Base-by-base conservation (phyloP, 1,139 yeast genomes). In the Candida mesenterica region DNA sequence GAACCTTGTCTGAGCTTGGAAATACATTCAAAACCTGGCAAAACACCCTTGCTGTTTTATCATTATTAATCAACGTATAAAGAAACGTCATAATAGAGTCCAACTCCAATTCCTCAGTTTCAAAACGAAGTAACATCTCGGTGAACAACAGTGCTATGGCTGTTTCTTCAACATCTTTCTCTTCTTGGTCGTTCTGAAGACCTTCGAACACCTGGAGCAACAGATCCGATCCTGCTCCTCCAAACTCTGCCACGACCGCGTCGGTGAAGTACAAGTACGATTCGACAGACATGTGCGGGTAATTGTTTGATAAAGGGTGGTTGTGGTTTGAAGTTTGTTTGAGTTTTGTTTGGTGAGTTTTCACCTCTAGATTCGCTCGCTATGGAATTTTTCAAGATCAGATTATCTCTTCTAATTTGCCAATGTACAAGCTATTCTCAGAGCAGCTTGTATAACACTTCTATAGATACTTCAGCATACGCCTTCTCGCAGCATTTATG, bases 11-110 rank as follows among this genome's bases (percentile, higher is more conserved):
- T 8, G 60, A 45, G 9, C 59, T 45, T 3, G 76, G 75, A 35
- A 72, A 71, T 3, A 72, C 66, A 44, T 71, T 70, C 23, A 72
- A 53, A 1, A 74, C 62, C 35, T 70, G 65, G 38, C 78, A 65
- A 41, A 76, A 75, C 3, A 61, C 49, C 17, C 57, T 51, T 5
- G 75, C 75, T 3, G 52, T 42, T 5, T 46, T 49, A 37, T 68
- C 73, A 24, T 57, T 59, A 32, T 51, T 60, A 24, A 69, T 60
- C 16, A 62, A 55, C 7, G 51, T 34, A 15, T 53, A 45, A 18
- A 69, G 49, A 35, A 69, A 67, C 15, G 49, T 49, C 1, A 55
- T 42, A 3, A 65, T 41, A 3, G 47, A 40, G 10, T 59, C 61
- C 6, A 53, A 33, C 1, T 50, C 46, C 20, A 70, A 38, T 19